Conservation (phyloP, 164 flowering plant genomes). For the Piper longum region DNA sequence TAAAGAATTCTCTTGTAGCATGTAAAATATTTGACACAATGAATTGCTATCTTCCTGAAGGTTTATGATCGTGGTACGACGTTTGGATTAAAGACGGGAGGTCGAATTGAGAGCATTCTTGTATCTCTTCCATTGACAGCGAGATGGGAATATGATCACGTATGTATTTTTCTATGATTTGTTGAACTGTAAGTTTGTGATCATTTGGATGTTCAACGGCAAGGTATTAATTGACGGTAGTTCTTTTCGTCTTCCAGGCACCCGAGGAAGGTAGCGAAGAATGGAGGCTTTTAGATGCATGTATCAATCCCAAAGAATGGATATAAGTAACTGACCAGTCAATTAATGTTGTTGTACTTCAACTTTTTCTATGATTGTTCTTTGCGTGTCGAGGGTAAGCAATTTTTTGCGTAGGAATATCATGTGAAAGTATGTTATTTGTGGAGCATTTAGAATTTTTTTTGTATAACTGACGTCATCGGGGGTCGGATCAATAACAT, state of each 20-base stretch:
- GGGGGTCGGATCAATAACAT: no score
- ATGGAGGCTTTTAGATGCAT: conserved; percentile 94
- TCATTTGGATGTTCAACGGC: neutral
- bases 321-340: conserved; percentile 17
- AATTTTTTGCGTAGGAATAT: no score
- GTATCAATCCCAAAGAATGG: conserved; percentile 97
- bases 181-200: neutral
- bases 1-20: no score
- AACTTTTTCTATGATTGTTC: neutral
- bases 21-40: no score
- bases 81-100: conserved; percentile 95
- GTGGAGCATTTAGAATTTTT: no score
- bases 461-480: no score
- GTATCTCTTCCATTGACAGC: conserved; percentile 92
- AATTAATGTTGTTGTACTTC: neutral
- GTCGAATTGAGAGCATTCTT: conserved; percentile 91
- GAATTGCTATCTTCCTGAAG: conserved; percentile 15
- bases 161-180: conserved; percentile 18
- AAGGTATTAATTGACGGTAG: neutral
- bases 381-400: neutral
- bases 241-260: conserved; percentile 33
- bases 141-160: conserved; percentile 97
- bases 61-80: conserved; percentile 99
- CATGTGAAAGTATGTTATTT: no score
- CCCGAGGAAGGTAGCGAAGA: conserved; percentile 96